Percentiles rank a stretch among this genome's conserved stretches.
Evolutionary conservation across 768 basidiomycete species (phyloP).

Genomic region (Fibroporia radiculosa): DNA sequence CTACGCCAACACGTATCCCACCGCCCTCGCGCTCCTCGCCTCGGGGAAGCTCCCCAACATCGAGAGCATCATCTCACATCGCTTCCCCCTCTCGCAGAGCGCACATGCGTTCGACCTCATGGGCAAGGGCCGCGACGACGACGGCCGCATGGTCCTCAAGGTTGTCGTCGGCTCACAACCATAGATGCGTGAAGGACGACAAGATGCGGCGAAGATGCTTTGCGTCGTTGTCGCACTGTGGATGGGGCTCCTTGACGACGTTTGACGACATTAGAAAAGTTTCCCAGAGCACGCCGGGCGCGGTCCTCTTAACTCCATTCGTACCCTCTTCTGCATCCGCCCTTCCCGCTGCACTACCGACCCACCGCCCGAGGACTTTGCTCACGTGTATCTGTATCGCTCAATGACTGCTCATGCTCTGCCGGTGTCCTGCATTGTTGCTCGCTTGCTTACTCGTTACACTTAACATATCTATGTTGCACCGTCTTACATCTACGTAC

Average conservation of each 20-base stretch:
- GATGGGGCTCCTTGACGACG: background rate
- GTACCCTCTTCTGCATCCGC: background rate
- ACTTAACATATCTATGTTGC: background rate
- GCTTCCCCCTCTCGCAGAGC: conserved; percentile 56
- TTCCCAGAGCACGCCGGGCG: background rate
- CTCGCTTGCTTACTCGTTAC: background rate
- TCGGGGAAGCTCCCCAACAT: conserved; percentile 58
- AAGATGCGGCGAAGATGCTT: background rate
- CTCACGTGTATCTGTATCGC: background rate
- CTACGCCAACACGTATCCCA: conserved; percentile 84
- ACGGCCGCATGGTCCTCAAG: conserved; percentile 82
- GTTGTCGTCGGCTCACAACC: conserved; percentile 56
- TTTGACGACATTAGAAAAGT: background rate
- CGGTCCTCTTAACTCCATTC: background rate
- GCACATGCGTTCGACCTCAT: conserved; percentile 78
- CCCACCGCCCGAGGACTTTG: background rate
- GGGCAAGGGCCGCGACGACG: conserved; percentile 65
- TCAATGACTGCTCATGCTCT: too few species aligned
- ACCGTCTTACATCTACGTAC: background rate
- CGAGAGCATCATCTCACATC: conserved; percentile 74
- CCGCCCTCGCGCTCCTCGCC: conserved; percentile 64
- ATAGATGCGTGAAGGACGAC: background rate
- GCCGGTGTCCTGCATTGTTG: background rate
- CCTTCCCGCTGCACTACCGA: background rate
- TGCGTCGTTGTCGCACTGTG: background rate